Evolutionary conservation across 768 basidiomycete species (phyloP).

Genomic region (Sarcodon aspratus): DNA sequence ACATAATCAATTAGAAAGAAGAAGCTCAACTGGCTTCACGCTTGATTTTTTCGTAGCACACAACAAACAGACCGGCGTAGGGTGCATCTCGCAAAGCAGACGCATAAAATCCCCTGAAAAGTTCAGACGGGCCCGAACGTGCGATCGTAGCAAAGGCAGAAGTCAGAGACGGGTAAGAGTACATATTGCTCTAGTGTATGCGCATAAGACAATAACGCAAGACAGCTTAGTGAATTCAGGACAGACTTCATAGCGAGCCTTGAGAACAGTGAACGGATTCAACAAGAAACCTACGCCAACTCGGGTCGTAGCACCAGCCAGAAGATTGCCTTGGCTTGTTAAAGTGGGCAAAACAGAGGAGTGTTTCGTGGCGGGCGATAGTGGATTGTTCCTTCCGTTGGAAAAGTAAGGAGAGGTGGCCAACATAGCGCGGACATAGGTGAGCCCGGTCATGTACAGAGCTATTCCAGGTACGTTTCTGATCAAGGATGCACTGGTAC

Average conservation of each 20-base stretch:
- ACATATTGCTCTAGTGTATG: slow-evolving; percentile 56
- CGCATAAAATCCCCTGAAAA: slow-evolving; percentile 78
- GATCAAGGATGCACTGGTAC: slow-evolving; percentile 66
- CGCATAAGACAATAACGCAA: not conserved
- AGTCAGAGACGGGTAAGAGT: slow-evolving; percentile 52
- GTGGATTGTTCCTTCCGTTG: slow-evolving; percentile 4
- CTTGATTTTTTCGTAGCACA: slow-evolving; percentile 84
- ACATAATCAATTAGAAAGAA: slow-evolving; percentile 11
- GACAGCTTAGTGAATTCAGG: not conserved
- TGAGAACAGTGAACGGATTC: slow-evolving; percentile 86
- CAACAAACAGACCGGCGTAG: slow-evolving; percentile 83
- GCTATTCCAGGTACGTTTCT: slow-evolving; percentile 94
- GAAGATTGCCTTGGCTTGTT: slow-evolving; percentile 67
- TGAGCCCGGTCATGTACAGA: slow-evolving; percentile 81
- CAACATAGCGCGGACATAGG: slow-evolving; percentile 69
- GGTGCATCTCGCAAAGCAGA: slow-evolving; percentile 92
- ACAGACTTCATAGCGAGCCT: slow-evolving; percentile 83
- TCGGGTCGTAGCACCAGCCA: slow-evolving; percentile 78
- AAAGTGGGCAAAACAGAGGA: slow-evolving; percentile 59
- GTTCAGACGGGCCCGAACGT: slow-evolving; percentile 66
- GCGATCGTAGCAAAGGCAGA: slow-evolving; percentile 47
- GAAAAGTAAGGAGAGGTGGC: slow-evolving; percentile 66
- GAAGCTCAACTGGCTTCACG: slow-evolving; percentile 40
- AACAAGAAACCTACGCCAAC: slow-evolving; percentile 72
- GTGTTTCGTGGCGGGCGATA: slow-evolving; percentile 6